Conservation (phyloP, 2,329 filamentous ascomycete genomes). For the Chaetomium globosum region DNA sequence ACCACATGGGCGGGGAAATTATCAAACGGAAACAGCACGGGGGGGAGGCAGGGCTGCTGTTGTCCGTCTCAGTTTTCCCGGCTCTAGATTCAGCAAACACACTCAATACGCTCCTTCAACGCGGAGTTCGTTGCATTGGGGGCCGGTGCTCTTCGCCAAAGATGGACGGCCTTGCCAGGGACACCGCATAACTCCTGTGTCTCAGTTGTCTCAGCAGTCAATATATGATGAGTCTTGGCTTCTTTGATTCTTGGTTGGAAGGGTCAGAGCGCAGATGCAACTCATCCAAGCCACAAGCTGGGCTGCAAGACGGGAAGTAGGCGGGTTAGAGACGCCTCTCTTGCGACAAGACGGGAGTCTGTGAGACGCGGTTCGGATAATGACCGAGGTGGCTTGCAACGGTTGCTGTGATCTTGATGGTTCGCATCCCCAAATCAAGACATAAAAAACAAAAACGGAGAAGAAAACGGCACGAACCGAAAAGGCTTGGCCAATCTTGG, state of each 20-base stretch:
- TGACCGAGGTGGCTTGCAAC: background rate
- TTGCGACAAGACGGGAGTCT: slow-evolving; percentile 13
- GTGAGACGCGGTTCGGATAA: slow-evolving; percentile 17
- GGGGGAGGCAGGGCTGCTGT: background rate
- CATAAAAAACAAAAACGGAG: background rate
- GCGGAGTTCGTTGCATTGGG: background rate
- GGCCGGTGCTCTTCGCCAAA: background rate
- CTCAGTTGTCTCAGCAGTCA: background rate
- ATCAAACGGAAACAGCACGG: background rate
- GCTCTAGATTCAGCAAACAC: background rate
- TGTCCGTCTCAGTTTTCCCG: background rate
- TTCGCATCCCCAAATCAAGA: background rate
- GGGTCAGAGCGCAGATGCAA: background rate
- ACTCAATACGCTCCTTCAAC: background rate
- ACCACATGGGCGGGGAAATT: slow-evolving; percentile 1
- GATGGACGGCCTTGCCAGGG: too few species aligned
- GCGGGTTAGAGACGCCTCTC: background rate
- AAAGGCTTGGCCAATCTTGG: background rate
- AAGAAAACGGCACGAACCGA: background rate
- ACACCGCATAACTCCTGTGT: too few species aligned
- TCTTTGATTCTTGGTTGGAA: background rate
- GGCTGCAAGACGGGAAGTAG: background rate
- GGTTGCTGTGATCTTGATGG: background rate
- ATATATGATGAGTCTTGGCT: background rate
- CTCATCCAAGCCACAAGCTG: background rate